Base-by-base conservation (phyloP, 2,329 filamentous ascomycete genomes). In the Colletotrichum magnum region DNA sequence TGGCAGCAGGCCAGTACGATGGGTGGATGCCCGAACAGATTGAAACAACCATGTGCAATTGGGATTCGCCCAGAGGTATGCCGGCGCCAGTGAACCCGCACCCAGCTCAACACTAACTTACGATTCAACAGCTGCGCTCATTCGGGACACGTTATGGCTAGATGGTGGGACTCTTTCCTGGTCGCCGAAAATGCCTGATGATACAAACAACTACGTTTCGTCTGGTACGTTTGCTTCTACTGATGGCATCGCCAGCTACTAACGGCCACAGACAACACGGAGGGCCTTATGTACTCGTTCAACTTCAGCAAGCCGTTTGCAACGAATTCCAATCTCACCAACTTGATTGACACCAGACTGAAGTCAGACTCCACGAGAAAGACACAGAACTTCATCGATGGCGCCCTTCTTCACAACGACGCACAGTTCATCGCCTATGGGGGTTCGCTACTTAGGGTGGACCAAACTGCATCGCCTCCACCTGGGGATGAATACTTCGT, bases 381-480 rank as follows among this genome's bases (percentile, higher is more conserved):
- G 52, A 83, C 84, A 0, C 89, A 89, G 0, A 87, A 87, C 72
- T 92, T 87, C 70, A 70, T 83, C 16, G 90, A 92, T 69, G 92
- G 92, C 2, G 87, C 83, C 7, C 87, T 93, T 80, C 85, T 94
- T 39, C 86, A 85, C 56, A 93, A 93, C 72, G 81, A 93, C 67
- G 79, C 85, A 57, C 85, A 91, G 69, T 89, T 90, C 73, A 90
- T 86, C 73, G 81, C 90, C 2, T 93, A 90, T 62, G 92, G 91
- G 18, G 92, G 92, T 0, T 41, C 51, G 7, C 75, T 89, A 4
- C 53, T 84, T 7, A 67, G 51, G 5, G 21, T 24, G 66, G 77
- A 4, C 84, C 80, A 0, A 74, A 76, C 1, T 74, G 74, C 4
- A 83, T 79, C 58, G 69, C 77, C 77, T 1, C 88, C 87, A 0